Base-by-base conservation (phyloP, 495 filamentous ascomycete genomes). In the Penicillium dipodomyicola region DNA sequence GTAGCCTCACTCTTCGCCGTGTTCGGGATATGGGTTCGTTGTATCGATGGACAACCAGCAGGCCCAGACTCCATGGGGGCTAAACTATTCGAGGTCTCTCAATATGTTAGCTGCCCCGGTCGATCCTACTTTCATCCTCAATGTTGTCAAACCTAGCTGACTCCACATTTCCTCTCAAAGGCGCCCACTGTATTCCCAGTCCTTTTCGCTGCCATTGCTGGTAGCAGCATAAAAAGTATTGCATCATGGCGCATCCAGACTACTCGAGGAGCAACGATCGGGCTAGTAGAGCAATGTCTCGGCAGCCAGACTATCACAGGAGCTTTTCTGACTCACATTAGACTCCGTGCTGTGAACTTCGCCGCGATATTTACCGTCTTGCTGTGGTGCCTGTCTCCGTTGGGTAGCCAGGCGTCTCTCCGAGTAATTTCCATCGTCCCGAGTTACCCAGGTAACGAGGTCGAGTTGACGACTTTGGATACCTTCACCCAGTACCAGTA, bases 141-240 rank as follows among this genome's bases (percentile, higher is more conserved):
- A 9, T 20, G 8, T 33, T 10, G 6, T 14, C 23, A 45, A 45
- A 23, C 10, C 14, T n/a, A 17, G 25, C 44, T 46, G 15, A 46
- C 25, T 19, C 6, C n/a, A 5, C 2, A n/a, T 29, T 15, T 17
- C 30, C 23, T 19, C 17, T 7, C 5, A 22, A 49, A 49, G 46
- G 46, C 46, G 4, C 46, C 46, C 6, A 49, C 46, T 17, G 6
- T 49, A 11, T 49, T 49, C 8, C 46, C 46, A 22, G 46, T 35
- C 11, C 27, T 49, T 22, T 49, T 49, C 8, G 46, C 46, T 5
- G 46, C 46, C 1, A 49, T 49, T 22, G 46, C 46, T 0, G 46
- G 46, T 35, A 49, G 46, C 46, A 49, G 46, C 19, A 49, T 49
- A 17, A 49, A 49, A 22, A 49, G 46, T 8, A 49, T 49, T n/a